Evolutionary conservation across 139 green algal species (phyloP), one percentile per base, ranked within the genome.

Genomic region (Micromonas pusilla): DNA sequence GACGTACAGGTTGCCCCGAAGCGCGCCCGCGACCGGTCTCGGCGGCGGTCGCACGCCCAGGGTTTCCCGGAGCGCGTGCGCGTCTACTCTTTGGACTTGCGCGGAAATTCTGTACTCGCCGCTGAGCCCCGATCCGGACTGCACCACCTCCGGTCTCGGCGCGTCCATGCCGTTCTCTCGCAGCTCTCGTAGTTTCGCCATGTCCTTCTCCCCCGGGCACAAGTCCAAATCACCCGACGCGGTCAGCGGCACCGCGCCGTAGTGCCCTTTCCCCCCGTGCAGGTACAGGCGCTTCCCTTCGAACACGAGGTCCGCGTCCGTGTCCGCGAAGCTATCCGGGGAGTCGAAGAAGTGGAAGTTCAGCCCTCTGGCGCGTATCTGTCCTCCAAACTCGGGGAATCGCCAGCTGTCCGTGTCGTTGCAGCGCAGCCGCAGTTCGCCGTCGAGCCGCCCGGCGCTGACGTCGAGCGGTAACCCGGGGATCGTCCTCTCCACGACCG

Each of bases 281-380:
- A 99, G 83, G 87, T 97, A 97, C 76, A 98, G 86, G 13, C 90
- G 85, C 76, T 93, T 86, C 3, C 85, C 76, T 85, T 98, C 92
- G 83, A 97, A 95, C 63, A 97, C 70, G 71, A 98, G 83, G 73
- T 97, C 90, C 79, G 97, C 87, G 76, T 89, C 60, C 37, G 83
- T 84, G 9, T 82, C 83, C 23, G 71, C 78, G 53, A 98, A 87
- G 76, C 96, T 88, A 82, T 97, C 91, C 23, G 93, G 85, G 0
- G 95, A 72, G 74, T 98, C 95, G 90, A 90, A 98, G 57, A 99
- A 97, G 85, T 98, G 93, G 66, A 99, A 92, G 21, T 84, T 82
- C 2, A 83, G 74, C 30, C 83, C 86, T n/a, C 72, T 84, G 31
- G 70, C 26, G 79, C 21, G 32, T 33, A 73, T 63, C 80, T 71